Percentiles rank a stretch among this genome's conserved stretches.
phyloP scores from a whole-genome alignment of 768 basidiomycete species.

The Pleurotus salmoneostramineus region DNA sequence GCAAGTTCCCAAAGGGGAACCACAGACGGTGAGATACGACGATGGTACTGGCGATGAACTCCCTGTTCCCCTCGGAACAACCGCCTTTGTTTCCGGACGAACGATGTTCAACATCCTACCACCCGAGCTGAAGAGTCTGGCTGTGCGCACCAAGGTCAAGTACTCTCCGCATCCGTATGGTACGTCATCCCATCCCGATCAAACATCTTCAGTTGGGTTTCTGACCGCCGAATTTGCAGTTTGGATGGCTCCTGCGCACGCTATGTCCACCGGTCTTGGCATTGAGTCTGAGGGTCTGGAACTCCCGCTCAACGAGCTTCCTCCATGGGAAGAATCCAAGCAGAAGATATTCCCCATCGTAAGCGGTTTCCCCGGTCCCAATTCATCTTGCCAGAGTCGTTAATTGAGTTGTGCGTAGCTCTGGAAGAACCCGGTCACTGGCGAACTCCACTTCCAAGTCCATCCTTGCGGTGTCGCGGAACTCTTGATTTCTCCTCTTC shows the following conservation, averaged over 20 bases:
- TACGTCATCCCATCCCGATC: background rate
- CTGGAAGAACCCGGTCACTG: constrained; percentile 92
- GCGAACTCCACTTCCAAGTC: constrained; percentile 82
- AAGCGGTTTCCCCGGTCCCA: constrained; percentile 16
- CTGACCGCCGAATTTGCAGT: constrained; percentile 24
- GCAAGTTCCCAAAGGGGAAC: constrained; percentile 59
- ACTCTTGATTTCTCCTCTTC: constrained; percentile 71
- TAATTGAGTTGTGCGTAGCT: constrained; percentile 34
- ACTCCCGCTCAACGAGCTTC: constrained; percentile 60
- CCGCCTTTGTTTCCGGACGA: constrained; percentile 77
- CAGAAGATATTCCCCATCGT: constrained; percentile 68
- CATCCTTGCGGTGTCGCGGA: constrained; percentile 76
- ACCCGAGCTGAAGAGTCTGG: constrained; percentile 68
- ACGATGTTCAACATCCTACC: constrained; percentile 84
- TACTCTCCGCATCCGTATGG: constrained; percentile 82
- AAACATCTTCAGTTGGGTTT: too few species aligned
- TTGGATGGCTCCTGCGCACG: constrained; percentile 84
- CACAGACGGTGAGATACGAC: constrained; percentile 71
- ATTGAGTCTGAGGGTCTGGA: constrained; percentile 79
- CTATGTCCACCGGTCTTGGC: constrained; percentile 76
- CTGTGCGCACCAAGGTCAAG: constrained; percentile 69
- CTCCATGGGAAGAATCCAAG: constrained; percentile 75
- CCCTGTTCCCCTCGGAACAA: constrained; percentile 80
- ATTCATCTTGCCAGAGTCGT: constrained; percentile 1
- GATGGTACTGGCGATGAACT: constrained; percentile 87